A percentile compares a stretch with the other conserved stretches of the same genome.
These are phyloP conservation scores for Pseudevernia furfuracea DNA, from an alignment of 495 filamentous ascomycete genomes.

Conservation along the genomic window DNA sequence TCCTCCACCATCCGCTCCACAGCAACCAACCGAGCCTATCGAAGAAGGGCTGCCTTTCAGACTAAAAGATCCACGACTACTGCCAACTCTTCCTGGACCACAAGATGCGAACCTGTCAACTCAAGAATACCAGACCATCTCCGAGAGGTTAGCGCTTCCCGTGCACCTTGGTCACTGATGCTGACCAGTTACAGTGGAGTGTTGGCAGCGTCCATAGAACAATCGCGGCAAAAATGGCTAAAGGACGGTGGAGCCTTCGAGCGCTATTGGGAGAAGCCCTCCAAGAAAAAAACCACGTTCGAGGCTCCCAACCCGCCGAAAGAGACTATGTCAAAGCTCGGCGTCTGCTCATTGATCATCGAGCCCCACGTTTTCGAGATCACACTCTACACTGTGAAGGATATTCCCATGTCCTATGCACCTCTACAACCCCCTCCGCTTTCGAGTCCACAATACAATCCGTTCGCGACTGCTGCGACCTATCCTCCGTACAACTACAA, in stretches of 20 bases:
- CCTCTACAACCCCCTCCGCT: constrained; percentile 43
- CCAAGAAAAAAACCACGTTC: constrained; percentile 64
- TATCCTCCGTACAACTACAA: constrained; percentile 22
- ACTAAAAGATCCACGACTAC: constrained; percentile 54
- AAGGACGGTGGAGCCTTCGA: constrained; percentile 83
- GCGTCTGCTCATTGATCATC: constrained; percentile 70
- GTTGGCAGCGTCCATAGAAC: constrained; percentile 68
- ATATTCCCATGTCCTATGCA: constrained; percentile 42
- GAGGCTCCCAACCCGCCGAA: constrained; percentile 75
- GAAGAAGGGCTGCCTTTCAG: constrained; percentile 56
- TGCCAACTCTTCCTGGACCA: constrained; percentile 64
- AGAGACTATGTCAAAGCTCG: constrained; percentile 79
- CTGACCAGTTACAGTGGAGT: constrained; percentile 56
- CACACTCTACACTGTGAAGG: constrained; percentile 78
- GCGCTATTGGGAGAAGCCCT: constrained; percentile 87
- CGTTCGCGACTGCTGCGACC: constrained; percentile 19
- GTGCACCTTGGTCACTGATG: constrained; percentile 7
- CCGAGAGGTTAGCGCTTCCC: constrained; percentile 60
- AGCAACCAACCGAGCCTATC: constrained; percentile 38
- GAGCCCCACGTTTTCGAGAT: constrained; percentile 90
- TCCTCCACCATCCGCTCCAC: constrained; percentile 13
- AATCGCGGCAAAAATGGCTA: constrained; percentile 84
- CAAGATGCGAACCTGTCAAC: constrained; percentile 57
- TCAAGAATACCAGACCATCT: constrained; percentile 72
- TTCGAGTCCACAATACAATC: constrained; percentile 30